A percentile compares a stretch with the other conserved stretches of the same genome.
Evolutionary conservation across 768 basidiomycete species (phyloP).

Genomic region (Lenzites betulinus): DNA sequence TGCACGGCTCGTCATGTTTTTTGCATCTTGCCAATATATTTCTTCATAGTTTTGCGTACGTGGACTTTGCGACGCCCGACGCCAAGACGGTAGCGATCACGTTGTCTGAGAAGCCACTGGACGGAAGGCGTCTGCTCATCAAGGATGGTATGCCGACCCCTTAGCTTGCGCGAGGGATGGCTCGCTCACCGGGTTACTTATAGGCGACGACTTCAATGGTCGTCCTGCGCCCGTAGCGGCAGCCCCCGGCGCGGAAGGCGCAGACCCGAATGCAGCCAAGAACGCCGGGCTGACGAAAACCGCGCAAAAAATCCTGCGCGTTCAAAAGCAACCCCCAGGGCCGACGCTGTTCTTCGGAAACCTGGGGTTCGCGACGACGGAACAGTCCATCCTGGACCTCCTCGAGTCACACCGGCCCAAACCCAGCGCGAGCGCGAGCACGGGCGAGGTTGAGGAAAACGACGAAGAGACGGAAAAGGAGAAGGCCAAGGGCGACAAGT

Average conservation of each 20-base stretch:
- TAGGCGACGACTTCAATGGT: slow-evolving; percentile 76
- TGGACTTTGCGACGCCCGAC: slow-evolving; percentile 85
- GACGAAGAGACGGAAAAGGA: background rate
- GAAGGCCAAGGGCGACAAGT: slow-evolving; percentile 39
- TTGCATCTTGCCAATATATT: slow-evolving; percentile 15
- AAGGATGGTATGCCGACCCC: slow-evolving; percentile 71
- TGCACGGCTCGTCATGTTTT: background rate
- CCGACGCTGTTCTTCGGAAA: slow-evolving; percentile 93
- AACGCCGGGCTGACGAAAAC: slow-evolving; percentile 55
- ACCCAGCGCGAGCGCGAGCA: too few relatives aligned
- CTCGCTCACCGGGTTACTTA: background rate
- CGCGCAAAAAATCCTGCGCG: slow-evolving; percentile 73
- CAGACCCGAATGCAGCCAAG: slow-evolving; percentile 1
- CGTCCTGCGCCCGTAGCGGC: slow-evolving; percentile 54
- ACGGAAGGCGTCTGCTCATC: slow-evolving; percentile 88
- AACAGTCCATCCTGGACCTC: slow-evolving; percentile 68
- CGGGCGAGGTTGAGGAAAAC: too few relatives aligned
- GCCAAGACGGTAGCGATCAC: slow-evolving; percentile 75
- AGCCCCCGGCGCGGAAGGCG: slow-evolving; percentile 32
- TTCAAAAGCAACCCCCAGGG: slow-evolving; percentile 81
- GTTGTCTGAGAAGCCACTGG: slow-evolving; percentile 76
- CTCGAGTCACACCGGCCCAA: slow-evolving; percentile 63
- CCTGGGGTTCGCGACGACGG: slow-evolving; percentile 88
- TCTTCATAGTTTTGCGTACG: slow-evolving; percentile 85
- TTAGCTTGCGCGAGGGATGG: background rate